A percentile compares a stretch with the other conserved stretches of the same genome.
These are phyloP conservation scores for Candida glucosophila DNA, from an alignment of 1,139 yeast genomes.

Conservation along the genomic window DNA sequence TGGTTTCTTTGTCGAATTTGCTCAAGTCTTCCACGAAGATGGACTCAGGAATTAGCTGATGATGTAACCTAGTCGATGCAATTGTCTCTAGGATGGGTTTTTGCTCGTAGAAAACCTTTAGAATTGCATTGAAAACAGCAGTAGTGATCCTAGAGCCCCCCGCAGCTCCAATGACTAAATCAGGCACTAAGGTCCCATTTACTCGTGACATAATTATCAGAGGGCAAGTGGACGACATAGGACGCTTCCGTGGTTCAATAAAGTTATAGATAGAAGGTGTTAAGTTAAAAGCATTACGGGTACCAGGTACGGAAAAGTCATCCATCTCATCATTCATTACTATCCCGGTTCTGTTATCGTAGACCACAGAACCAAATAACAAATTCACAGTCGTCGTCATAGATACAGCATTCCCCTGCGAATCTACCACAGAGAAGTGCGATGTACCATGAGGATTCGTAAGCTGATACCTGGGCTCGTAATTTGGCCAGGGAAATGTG, in stretches of 20 bases:
- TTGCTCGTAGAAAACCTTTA: conserved; percentile 51
- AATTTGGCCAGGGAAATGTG: conserved; percentile 65
- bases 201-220: conserved; percentile 39
- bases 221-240: conserved; percentile 79
- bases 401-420: conserved; percentile 64
- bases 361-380: conserved; percentile 72
- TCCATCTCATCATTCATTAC: conserved; percentile 91
- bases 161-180: conserved; percentile 79
- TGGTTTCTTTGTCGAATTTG: conserved; percentile 18
- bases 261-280: conserved; percentile 76
- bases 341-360: conserved; percentile 76
- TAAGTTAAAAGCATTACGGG: conserved; percentile 68
- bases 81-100: conserved; percentile 58
- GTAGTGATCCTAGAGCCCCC: conserved; percentile 92
- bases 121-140: conserved; percentile 71
- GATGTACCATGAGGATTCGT: conserved; percentile 83
- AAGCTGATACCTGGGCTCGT: conserved; percentile 69
- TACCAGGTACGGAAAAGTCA: conserved; percentile 74
- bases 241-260: conserved; percentile 68
- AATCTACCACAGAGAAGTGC: conserved; percentile 72
- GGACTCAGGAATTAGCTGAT: conserved; percentile 74
- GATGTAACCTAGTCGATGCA: conserved; percentile 78
- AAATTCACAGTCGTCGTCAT: conserved; percentile 90
- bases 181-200: conserved; percentile 39
- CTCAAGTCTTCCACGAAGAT: conserved; percentile 49